Evolutionary conservation across 2,329 filamentous ascomycete genomes (phyloP).

Genomic region (Aspergillus awamori): DNA sequence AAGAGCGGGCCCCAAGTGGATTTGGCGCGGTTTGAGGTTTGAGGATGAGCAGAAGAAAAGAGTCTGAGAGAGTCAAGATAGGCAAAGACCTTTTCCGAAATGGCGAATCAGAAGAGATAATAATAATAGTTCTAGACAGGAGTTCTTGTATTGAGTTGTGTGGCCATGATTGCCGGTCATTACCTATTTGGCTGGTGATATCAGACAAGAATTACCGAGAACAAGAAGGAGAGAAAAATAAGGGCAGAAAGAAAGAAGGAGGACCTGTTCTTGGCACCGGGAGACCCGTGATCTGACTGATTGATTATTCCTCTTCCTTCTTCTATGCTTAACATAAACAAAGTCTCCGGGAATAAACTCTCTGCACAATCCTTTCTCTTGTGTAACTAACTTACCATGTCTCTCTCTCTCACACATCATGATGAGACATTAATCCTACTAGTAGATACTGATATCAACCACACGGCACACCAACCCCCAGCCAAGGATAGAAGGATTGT

Average conservation of each 20-base stretch:
- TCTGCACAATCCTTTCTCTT: too few relatives aligned
- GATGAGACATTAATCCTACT: too few relatives aligned
- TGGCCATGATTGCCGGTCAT: neutral
- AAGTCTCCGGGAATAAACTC: too few relatives aligned
- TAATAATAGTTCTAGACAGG: too few relatives aligned
- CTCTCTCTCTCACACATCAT: too few relatives aligned
- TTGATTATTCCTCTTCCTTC: too few relatives aligned
- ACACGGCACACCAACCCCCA: neutral
- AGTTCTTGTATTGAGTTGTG: too few relatives aligned
- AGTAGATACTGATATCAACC: neutral
- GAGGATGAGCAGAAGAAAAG: neutral
- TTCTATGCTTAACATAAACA: too few relatives aligned
- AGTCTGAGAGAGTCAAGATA: neutral
- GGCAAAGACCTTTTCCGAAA: neutral
- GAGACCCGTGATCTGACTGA: neutral
- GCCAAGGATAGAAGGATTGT: neutral
- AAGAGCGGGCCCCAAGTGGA: slow-evolving; percentile 5
- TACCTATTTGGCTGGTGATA: neutral
- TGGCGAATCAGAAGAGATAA: neutral
- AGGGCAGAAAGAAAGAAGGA: neutral
- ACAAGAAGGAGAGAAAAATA: neutral
- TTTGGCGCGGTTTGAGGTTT: slow-evolving; percentile 1
- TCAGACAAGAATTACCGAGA: neutral
- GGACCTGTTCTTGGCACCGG: neutral
- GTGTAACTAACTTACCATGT: too few relatives aligned